A percentile compares a stretch with the other conserved stretches of the same genome.
Evolutionary conservation across 495 filamentous ascomycete species (phyloP).

Genomic region (Xylona heveae): DNA sequence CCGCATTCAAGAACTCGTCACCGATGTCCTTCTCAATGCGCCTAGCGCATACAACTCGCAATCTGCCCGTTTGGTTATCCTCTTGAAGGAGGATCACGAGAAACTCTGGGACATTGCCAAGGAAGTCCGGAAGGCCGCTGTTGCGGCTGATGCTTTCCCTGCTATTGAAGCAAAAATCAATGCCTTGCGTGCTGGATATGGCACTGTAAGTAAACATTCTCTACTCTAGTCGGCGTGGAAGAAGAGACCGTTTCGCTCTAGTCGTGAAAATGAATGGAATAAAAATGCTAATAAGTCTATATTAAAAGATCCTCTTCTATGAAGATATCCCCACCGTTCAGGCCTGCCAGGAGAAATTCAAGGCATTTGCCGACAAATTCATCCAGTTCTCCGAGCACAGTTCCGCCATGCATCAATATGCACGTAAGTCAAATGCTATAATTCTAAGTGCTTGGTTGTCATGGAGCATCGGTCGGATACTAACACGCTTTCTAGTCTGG

Average conservation of each 20-base stretch:
- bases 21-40: constrained; percentile 9
- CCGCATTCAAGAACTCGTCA: constrained; percentile 13
- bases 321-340: constrained; percentile 30
- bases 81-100: constrained; percentile 14
- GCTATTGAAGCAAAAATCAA: background rate
- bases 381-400: constrained; percentile 38
- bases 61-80: constrained; percentile 13
- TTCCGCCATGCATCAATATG: constrained; percentile 44
- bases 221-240: too few relatives aligned
- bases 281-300: too few relatives aligned
- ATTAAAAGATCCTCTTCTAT: constrained; percentile 49
- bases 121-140: constrained; percentile 5
- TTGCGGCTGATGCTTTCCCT: background rate
- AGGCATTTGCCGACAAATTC: constrained; percentile 39
- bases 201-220: too few relatives aligned
- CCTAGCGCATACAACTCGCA: constrained; percentile 17
- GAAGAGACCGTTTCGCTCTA: too few relatives aligned
- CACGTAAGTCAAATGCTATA: constrained; percentile 12
- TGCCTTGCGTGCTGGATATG: background rate
- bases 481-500: constrained; percentile 23
- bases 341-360: constrained; percentile 27
- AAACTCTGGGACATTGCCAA: constrained; percentile 14
- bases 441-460: too few relatives aligned
- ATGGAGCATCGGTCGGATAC: background rate
- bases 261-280: too few relatives aligned